Evolutionary conservation across 352 stramenopile genomes (phyloP), one percentile per base, ranked within the genome.

Genomic region (Pythium folliculosum): DNA sequence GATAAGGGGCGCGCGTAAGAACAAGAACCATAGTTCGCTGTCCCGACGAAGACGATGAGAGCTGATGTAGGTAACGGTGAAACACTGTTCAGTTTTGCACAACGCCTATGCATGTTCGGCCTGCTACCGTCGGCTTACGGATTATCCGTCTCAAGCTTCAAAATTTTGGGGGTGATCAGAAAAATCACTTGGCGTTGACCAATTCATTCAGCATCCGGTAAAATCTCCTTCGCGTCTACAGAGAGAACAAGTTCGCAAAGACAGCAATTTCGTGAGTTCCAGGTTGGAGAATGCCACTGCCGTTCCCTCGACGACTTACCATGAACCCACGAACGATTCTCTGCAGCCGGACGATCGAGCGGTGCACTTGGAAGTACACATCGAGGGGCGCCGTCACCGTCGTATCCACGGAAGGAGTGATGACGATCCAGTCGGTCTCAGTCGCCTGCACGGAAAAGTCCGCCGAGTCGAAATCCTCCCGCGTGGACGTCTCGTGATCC

Each of bases 151-250:
- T 47, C 40, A 21, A 21, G 38, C 17, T 30, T n/a, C 50, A 67
- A 67, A 67, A 67, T 60, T 60, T 48, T 45, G 30, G 12, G n/a
- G 47, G 14, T 44, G 14, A 27, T 25, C 9, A 9, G 7, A 17
- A 63, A 19, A 10, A 8, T 56, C 23, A 65, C 23, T 44, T 71
- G 21, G 30, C 56, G 21, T 67, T 71, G 21, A 81, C 69, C 7
- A 83, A 58, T 27, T 81, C 73, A 38, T 80, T 71, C 0, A 83
- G 63, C 71, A 84, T 74, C 12, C 54, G 63, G 37, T 68, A 80
- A 58, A 86, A 86, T 27, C 72, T 50, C 27, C 70, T 54, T 40
- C 78, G 66, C 1, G 73, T 73, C 78, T 86, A 60, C 54, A 35
- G 32, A 14, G 13, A 60, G 7, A 14, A 65, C 49, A 64, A 44